These are phyloP conservation scores for Penicillium canariense DNA, from an alignment of 495 filamentous ascomycete species.

Conservation along the genomic window DNA sequence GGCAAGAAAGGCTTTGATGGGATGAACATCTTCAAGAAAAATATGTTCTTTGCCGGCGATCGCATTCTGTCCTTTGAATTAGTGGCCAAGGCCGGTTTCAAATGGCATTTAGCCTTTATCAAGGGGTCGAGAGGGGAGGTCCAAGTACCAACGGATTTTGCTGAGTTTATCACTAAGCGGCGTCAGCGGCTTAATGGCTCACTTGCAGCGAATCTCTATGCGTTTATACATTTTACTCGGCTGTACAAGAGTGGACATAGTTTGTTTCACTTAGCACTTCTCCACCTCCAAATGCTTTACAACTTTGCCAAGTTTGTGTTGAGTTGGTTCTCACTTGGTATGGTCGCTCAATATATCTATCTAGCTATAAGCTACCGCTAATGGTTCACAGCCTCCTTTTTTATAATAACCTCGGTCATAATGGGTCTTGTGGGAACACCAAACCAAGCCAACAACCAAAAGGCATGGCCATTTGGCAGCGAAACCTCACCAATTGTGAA, in stretches of 20 bases:
- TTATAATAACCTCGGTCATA: slow-evolving; percentile 90
- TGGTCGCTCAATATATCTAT: slow-evolving; percentile 17
- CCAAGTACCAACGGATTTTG: slow-evolving; percentile 86
- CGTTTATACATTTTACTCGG: slow-evolving; percentile 93
- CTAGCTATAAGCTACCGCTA: background rate
- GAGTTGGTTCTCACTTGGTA: slow-evolving; percentile 91
- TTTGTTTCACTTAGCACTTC: slow-evolving; percentile 86
- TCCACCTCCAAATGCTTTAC: slow-evolving; percentile 92
- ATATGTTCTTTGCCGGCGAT: slow-evolving; percentile 99
- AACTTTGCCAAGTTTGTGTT: slow-evolving; percentile 83
- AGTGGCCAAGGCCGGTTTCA: slow-evolving; percentile 95
- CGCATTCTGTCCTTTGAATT: slow-evolving; percentile 98
- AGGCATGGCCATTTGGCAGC: slow-evolving; percentile 72
- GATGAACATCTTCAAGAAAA: slow-evolving; percentile 99
- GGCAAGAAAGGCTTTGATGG: slow-evolving; percentile 98
- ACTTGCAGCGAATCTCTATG: slow-evolving; percentile 90
- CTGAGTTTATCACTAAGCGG: slow-evolving; percentile 93
- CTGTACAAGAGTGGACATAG: slow-evolving; percentile 97
- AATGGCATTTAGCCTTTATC: slow-evolving; percentile 96
- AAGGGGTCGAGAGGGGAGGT: slow-evolving; percentile 98
- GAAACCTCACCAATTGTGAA: slow-evolving; percentile 82
- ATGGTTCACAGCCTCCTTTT: slow-evolving; percentile 65
- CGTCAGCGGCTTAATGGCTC: slow-evolving; percentile 97
- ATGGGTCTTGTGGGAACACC: slow-evolving; percentile 89
- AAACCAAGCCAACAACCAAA: slow-evolving; percentile 41